These are phyloP conservation scores for Hanseniaspora thailandica DNA, from an alignment of 805 yeast genomes.

Conservation along the genomic window DNA sequence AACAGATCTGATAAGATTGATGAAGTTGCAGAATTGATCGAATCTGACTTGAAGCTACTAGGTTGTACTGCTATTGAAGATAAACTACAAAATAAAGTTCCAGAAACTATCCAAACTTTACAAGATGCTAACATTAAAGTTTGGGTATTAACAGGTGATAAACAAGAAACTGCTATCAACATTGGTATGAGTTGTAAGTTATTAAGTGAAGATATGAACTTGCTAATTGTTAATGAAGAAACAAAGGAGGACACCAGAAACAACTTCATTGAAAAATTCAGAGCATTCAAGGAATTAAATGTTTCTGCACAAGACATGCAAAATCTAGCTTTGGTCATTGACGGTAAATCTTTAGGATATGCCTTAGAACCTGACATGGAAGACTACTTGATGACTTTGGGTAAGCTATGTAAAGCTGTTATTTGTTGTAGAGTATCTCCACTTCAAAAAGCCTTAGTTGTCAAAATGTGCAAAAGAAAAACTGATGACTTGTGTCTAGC, in stretches of 20 bases:
- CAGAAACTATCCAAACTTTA: slow-evolving; percentile 87
- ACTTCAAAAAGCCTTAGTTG: slow-evolving; percentile 89
- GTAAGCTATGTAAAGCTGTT: slow-evolving; percentile 83
- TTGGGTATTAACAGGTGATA: slow-evolving; percentile 97
- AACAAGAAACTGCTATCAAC: slow-evolving; percentile 97
- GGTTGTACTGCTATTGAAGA: slow-evolving; percentile 99
- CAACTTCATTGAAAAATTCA: slow-evolving; percentile 63
- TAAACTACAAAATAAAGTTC: slow-evolving; percentile 94
- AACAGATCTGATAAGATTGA: slow-evolving; percentile 68
- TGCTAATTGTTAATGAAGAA: slow-evolving; percentile 80
- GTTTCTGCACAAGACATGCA: slow-evolving; percentile 57
- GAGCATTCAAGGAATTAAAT: slow-evolving; percentile 58
- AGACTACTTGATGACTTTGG: slow-evolving; percentile 64
- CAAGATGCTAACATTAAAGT: slow-evolving; percentile 95
- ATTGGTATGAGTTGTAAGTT: slow-evolving; percentile 97
- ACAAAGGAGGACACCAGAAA: slow-evolving; percentile 60
- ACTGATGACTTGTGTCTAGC: slow-evolving; percentile 67
- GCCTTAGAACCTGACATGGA: slow-evolving; percentile 78
- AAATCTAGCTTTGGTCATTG: slow-evolving; percentile 80
- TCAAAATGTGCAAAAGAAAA: slow-evolving; percentile 80
- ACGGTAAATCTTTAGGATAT: slow-evolving; percentile 79
- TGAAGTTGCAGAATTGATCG: slow-evolving; percentile 81
- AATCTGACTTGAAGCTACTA: slow-evolving; percentile 59
- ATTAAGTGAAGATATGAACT: slow-evolving; percentile 89
- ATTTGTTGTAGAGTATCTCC: slow-evolving; percentile 98